These are phyloP conservation scores for Penicillium parvum DNA, from an alignment of 495 filamentous ascomycete genomes.

Conservation along the genomic window DNA sequence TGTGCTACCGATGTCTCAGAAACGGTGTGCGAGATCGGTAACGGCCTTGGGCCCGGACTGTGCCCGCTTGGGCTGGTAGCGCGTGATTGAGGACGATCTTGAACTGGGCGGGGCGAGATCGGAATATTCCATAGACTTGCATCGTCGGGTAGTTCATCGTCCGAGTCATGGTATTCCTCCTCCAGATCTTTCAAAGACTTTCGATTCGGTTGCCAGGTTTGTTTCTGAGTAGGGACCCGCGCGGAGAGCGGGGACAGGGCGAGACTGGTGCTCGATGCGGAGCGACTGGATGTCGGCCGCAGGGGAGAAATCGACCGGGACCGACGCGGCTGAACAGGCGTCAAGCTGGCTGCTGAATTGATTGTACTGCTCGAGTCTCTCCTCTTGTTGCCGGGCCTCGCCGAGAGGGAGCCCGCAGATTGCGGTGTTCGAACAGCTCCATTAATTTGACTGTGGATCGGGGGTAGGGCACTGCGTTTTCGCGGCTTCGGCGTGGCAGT, in stretches of 20 bases:
- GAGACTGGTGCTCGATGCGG: constrained; percentile 32
- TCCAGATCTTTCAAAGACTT: constrained; percentile 80
- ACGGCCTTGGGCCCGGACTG: constrained; percentile 35
- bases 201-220: constrained; percentile 68
- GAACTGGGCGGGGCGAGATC: constrained; percentile 76
- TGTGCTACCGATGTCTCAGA: constrained; percentile 16
- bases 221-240: constrained; percentile 29
- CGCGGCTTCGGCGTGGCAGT: constrained; percentile 37
- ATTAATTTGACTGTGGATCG: constrained; percentile 28
- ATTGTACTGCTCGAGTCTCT: constrained; percentile 20
- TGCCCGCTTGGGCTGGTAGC: constrained; percentile 52
- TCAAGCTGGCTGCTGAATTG: constrained; percentile 23
- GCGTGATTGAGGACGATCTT: constrained; percentile 55
- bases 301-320: constrained; percentile 41
- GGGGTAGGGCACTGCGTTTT: constrained; percentile 40
- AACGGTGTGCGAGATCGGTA: constrained; percentile 41
- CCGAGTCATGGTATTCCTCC: constrained; percentile 80
- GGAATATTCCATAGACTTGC: constrained; percentile 91
- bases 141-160: constrained; percentile 91
- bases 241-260: constrained; percentile 37
- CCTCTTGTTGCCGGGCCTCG: constrained; percentile 21
- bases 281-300: constrained; percentile 28
- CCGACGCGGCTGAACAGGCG: constrained; percentile 28
- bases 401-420: constrained; percentile 17
- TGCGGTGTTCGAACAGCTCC: constrained; percentile 21